Conservation (phyloP, 1,284 basidiomycete species). For the Lignosus rhinocerotis region DNA sequence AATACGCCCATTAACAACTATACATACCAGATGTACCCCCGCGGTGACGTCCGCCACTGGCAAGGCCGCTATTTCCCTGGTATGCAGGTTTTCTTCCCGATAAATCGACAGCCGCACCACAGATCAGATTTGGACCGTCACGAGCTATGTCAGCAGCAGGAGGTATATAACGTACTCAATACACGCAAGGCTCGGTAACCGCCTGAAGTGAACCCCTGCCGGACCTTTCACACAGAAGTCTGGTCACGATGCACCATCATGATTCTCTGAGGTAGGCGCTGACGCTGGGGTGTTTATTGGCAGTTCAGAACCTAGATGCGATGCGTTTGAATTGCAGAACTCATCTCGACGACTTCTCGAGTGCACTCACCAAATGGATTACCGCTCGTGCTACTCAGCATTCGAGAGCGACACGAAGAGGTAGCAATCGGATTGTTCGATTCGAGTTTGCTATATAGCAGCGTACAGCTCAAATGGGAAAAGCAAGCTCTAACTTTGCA, state of each 20-base stretch:
- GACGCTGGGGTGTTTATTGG: not conserved
- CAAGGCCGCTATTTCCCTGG: no score
- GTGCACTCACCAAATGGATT: not conserved
- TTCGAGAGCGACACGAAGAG: not conserved
- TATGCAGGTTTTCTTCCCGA: no score
- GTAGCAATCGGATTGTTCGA: not conserved
- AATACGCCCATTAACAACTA: not conserved
- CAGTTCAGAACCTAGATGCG: not conserved
- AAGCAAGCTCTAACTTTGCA: not conserved
- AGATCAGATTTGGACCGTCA: not conserved
- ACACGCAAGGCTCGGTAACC: not conserved
- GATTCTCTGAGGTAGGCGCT: not conserved
- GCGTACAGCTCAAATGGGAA: not conserved
- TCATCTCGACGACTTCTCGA: not conserved
- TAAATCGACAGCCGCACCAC: not conserved
- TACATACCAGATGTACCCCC: not conserved
- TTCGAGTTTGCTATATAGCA: not conserved
- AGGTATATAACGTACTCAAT: not conserved
- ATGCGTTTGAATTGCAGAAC: not conserved
- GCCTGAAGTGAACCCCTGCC: not conserved
- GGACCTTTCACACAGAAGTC: not conserved
- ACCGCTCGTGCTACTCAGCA: not conserved
- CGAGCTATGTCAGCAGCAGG: not conserved
- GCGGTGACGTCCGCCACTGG: not conserved
- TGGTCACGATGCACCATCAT: not conserved